Evolutionary conservation across 2,329 filamentous ascomycete genomes (phyloP).

Genomic region (Rutstroemia sp.): DNA sequence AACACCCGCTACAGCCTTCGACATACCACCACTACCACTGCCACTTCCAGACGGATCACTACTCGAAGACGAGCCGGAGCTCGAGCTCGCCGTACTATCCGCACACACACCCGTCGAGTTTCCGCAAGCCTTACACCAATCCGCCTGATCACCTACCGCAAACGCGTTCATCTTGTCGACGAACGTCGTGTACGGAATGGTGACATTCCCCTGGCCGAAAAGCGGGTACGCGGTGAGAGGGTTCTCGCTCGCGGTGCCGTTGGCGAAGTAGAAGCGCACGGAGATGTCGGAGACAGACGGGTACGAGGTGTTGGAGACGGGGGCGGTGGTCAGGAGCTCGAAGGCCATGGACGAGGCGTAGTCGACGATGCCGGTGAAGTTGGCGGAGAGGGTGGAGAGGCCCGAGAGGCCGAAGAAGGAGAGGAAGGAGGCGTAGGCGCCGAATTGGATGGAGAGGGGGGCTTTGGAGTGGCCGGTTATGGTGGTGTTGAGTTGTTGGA

Average conservation of each 20-base stretch:
- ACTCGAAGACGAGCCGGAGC: conserved; percentile 21
- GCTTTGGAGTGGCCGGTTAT: conserved; percentile 37
- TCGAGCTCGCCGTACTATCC: conserved; percentile 30
- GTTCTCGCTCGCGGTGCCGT: conserved; percentile 43
- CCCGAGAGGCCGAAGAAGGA: conserved; percentile 55
- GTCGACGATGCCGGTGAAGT: conserved; percentile 59
- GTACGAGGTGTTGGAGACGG: conserved; percentile 37
- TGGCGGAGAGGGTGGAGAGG: conserved; percentile 32
- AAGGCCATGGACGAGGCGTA: conserved; percentile 79
- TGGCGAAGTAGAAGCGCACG: conserved; percentile 55
- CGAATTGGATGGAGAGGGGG: conserved; percentile 48
- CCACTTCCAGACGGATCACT: conserved; percentile 15
- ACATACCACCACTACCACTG: conserved; percentile 37
- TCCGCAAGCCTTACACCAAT: conserved; percentile 73
- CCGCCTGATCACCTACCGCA: conserved; percentile 52
- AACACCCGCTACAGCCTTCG: conserved; percentile 68
- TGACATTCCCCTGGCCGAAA: conserved; percentile 48
- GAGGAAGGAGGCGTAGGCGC: conserved; percentile 54
- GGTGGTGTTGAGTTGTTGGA: conserved; percentile 46
- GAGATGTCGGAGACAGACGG: conserved; percentile 42
- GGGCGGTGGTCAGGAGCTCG: conserved; percentile 57
- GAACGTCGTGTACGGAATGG: conserved; percentile 65
- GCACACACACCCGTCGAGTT: conserved; percentile 64
- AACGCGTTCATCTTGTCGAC: conserved; percentile 54
- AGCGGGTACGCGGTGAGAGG: conserved; percentile 44